phyloP scores from a whole-genome alignment of 305 asterid genomes.

The Stenogyne calaminthoides region DNA sequence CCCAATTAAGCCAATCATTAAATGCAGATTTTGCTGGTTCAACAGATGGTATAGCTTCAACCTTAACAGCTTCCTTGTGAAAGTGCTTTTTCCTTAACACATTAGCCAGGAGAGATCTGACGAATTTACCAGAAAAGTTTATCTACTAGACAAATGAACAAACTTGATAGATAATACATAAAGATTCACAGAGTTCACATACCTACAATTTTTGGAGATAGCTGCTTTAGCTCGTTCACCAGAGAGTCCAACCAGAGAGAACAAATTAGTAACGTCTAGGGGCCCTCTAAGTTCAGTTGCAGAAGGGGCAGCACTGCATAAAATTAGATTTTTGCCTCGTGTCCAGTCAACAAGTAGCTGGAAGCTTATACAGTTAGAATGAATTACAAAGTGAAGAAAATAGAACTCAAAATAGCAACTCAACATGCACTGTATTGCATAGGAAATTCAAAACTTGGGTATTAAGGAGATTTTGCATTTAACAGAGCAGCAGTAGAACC shows the following conservation, averaged over 20 bases:
- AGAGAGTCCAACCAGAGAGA: conserved; percentile 65
- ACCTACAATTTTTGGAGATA: conserved; percentile 88
- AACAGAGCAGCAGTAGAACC: not conserved
- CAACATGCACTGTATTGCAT: conserved; percentile 4
- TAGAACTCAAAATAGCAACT: conserved; percentile 14
- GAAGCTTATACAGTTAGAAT: conserved; percentile 33
- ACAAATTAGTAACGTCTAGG: conserved; percentile 75
- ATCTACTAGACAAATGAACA: conserved; percentile 5
- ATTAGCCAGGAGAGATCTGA: conserved; percentile 72
- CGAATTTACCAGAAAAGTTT: conserved; percentile 26
- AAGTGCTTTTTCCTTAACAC: conserved; percentile 70
- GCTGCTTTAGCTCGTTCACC: conserved; percentile 75
- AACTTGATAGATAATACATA: not conserved
- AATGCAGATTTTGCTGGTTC: conserved; percentile 37
- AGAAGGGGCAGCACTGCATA: conserved; percentile 80
- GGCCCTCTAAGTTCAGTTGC: conserved; percentile 89
- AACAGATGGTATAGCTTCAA: conserved; percentile 62
- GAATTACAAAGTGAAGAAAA: conserved; percentile 11
- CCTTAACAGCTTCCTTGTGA: conserved; percentile 75
- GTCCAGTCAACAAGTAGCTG: conserved; percentile 98
- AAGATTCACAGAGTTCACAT: conserved; percentile 30
- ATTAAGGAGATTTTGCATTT: not conserved
- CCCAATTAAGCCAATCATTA: conserved; percentile 88
- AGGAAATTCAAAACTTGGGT: conserved; percentile 16
- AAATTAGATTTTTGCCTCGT: conserved; percentile 73